Evolutionary conservation across 495 filamentous ascomycete species (phyloP).

Genomic region (Thozetella sp.): DNA sequence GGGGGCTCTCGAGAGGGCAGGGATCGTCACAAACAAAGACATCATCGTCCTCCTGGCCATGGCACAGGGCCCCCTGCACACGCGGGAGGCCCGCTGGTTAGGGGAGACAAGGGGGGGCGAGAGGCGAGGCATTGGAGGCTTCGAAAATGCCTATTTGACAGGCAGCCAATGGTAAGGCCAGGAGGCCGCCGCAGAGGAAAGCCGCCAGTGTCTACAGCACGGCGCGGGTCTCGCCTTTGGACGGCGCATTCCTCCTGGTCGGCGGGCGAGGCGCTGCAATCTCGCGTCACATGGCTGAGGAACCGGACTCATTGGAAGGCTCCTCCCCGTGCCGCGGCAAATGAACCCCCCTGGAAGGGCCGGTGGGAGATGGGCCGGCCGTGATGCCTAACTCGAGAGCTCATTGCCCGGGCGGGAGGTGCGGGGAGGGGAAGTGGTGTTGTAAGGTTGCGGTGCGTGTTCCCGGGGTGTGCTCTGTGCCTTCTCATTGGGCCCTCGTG

Average conservation of each 20-base stretch:
- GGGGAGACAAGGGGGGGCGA: not conserved
- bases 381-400: too few species aligned
- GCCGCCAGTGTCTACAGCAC: not conserved
- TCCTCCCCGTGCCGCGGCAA: not conserved
- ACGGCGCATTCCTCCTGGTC: not conserved
- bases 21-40: not conserved
- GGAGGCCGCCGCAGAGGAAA: not conserved
- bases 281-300: not conserved
- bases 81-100: too few species aligned
- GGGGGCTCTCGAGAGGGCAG: not conserved
- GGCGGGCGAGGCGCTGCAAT: not conserved
- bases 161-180: not conserved
- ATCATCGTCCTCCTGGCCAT: not conserved
- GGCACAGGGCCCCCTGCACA: not conserved
- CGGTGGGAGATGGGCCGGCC: not conserved
- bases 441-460: too few species aligned
- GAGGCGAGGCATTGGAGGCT: too few species aligned
- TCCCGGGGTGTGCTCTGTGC: too few species aligned
- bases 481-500: too few species aligned
- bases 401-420: too few species aligned
- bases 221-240: not conserved
- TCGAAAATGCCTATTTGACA: not conserved
- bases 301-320: not conserved
- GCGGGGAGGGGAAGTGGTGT: too few species aligned
- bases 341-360: not conserved